A percentile compares a stretch with the other conserved stretches of the same genome.
Conservation (phyloP, 768 basidiomycete species). For the Fistulinella prunicolor region DNA sequence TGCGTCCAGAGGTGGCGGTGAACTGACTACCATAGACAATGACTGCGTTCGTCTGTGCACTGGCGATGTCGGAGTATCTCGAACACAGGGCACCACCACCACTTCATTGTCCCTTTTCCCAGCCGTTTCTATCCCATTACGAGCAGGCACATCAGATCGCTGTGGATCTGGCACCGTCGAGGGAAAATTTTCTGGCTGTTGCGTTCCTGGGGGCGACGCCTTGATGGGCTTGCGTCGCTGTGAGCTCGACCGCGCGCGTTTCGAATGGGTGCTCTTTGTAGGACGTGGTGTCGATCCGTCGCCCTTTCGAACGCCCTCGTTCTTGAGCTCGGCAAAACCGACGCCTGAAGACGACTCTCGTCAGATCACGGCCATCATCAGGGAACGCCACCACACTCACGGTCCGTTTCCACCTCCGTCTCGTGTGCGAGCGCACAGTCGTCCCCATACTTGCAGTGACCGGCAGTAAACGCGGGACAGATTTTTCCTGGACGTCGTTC, state of each 20-base stretch:
- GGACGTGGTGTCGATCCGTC: background rate
- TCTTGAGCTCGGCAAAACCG: constrained; percentile 16
- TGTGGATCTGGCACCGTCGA: background rate
- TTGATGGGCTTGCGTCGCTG: constrained; percentile 9
- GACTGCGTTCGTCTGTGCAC: constrained; percentile 28
- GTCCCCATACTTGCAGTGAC: constrained; percentile 25
- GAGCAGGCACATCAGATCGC: background rate
- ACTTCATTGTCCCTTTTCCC: background rate
- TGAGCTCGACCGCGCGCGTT: constrained; percentile 5
- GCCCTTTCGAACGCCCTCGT: background rate
- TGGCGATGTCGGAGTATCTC: constrained; percentile 8
- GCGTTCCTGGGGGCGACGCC: background rate
- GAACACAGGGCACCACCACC: background rate
- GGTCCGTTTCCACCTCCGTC: constrained; percentile 20
- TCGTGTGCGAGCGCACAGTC: constrained; percentile 32
- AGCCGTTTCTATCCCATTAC: background rate
- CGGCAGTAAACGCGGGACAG: constrained; percentile 24
- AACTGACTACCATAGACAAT: constrained; percentile 22
- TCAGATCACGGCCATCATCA: background rate
- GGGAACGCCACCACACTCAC: constrained; percentile 14
- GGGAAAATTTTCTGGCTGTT: background rate
- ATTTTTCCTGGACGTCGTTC: constrained; percentile 18
- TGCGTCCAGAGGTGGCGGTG: constrained; percentile 12
- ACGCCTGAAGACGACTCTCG: constrained; percentile 3
- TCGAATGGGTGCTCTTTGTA: constrained; percentile 3